Conservation (phyloP, 108 stramenopile genomes). For the Seminavis robusta region DNA sequence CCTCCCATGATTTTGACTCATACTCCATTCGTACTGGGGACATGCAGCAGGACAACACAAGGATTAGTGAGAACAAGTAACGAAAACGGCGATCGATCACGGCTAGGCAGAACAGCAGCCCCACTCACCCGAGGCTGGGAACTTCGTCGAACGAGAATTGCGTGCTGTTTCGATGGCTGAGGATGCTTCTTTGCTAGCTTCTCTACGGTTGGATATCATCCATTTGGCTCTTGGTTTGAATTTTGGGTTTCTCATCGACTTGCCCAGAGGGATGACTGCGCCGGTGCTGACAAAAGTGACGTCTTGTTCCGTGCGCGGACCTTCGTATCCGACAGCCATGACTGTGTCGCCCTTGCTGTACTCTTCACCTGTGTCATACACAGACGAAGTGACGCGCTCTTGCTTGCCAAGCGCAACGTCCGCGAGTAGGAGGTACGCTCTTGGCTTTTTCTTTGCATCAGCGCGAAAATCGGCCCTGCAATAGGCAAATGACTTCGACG, state of each 20-base stretch:
- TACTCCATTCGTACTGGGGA: too few relatives aligned
- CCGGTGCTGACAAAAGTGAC: neutral
- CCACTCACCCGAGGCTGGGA: too few relatives aligned
- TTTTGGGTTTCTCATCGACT: neutral
- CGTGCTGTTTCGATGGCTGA: too few relatives aligned
- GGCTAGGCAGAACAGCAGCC: too few relatives aligned
- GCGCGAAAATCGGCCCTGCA: neutral
- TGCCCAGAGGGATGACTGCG: neutral
- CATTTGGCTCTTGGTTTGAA: neutral
- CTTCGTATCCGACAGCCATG: neutral
- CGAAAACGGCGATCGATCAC: too few relatives aligned
- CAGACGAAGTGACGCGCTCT: neutral
- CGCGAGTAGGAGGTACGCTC: neutral
- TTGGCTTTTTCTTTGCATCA: neutral
- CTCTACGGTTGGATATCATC: neutral
- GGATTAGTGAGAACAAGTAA: too few relatives aligned
- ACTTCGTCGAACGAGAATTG: too few relatives aligned
- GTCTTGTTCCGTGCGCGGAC: neutral
- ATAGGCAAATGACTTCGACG: neutral
- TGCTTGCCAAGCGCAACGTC: slow-evolving; percentile 1
- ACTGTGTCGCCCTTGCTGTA: neutral
- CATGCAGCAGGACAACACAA: too few relatives aligned
- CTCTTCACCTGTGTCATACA: neutral
- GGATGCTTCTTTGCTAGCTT: too few relatives aligned
- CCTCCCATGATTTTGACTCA: too few relatives aligned